Percentiles rank a stretch among this genome's conserved stretches.
These are phyloP conservation scores for Evernia prunastri DNA, from an alignment of 495 filamentous ascomycete genomes.

Conservation along the genomic window DNA sequence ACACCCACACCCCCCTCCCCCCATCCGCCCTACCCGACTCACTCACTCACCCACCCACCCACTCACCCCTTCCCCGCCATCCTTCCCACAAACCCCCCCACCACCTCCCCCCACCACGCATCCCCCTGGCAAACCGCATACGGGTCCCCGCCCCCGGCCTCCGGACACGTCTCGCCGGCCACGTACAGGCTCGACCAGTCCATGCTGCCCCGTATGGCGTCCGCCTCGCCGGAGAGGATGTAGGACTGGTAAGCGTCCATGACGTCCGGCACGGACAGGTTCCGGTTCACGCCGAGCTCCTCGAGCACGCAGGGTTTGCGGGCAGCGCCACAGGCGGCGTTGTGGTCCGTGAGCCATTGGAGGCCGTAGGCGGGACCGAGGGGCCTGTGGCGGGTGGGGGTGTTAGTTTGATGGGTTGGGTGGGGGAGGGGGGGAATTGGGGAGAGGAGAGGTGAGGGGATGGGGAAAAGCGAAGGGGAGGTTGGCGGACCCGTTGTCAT, in stretches of 20 bases:
- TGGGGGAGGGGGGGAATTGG: neutral
- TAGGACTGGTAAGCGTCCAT: neutral
- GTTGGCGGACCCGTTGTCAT: conserved; percentile 14
- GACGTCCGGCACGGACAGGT: neutral
- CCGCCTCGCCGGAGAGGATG: neutral
- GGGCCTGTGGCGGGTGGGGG: conserved; percentile 27
- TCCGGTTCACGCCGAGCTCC: conserved; percentile 52
- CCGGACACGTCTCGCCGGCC: neutral
- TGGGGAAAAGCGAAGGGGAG: neutral
- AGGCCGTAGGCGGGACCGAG: conserved; percentile 37
- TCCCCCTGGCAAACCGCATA: neutral
- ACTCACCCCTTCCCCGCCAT: neutral
- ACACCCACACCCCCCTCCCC: too few species aligned
- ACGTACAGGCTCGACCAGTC: conserved; percentile 4
- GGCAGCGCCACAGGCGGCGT: conserved; percentile 44
- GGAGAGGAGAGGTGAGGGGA: neutral
- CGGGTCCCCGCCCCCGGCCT: neutral
- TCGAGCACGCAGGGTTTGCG: conserved; percentile 62
- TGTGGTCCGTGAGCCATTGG: conserved; percentile 56
- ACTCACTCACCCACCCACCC: too few species aligned
- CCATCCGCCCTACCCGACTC: too few species aligned
- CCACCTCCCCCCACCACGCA: neutral
- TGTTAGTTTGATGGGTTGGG: neutral
- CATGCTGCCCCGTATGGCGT: neutral
- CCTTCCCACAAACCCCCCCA: neutral